Percentiles rank a stretch among this genome's conserved stretches.
Conservation (phyloP, 805 yeast genomes). For the Spathaspora hagerdaliae region DNA sequence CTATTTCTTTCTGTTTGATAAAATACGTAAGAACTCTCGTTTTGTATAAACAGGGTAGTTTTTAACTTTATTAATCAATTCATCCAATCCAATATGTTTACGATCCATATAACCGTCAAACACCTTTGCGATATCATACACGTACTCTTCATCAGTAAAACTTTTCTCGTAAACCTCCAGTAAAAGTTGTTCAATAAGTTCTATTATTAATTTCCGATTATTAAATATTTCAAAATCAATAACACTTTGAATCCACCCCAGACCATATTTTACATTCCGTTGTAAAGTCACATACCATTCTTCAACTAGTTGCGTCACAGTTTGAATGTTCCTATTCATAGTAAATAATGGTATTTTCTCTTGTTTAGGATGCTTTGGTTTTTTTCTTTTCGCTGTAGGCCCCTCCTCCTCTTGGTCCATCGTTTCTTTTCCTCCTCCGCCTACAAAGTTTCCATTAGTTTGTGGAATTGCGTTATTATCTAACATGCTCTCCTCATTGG, state of each 20-base stretch:
- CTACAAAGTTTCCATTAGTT: not conserved
- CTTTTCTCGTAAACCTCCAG: conserved; percentile 21
- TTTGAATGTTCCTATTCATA: conserved; percentile 30
- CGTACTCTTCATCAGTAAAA: conserved; percentile 61
- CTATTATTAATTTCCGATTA: conserved; percentile 35
- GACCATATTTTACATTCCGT: conserved; percentile 37
- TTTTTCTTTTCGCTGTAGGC: not conserved
- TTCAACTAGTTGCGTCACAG: conserved; percentile 34
- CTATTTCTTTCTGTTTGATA: conserved; percentile 1
- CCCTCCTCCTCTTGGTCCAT: not conserved
- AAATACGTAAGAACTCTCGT: conserved; percentile 63
- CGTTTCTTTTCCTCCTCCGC: not conserved
- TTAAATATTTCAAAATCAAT: conserved; percentile 51
- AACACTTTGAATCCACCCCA: conserved; percentile 63
- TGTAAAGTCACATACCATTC: conserved; percentile 40
- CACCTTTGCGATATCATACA: conserved; percentile 17
- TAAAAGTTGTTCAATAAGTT: conserved; percentile 51
- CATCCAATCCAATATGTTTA: conserved; percentile 6
- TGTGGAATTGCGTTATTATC: not conserved
- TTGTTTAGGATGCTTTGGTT: not conserved
- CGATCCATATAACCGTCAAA: conserved; percentile 6
- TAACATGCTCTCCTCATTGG: not conserved
- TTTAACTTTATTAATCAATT: conserved; percentile 91
- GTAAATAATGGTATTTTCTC: conserved; percentile 13
- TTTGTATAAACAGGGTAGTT: conserved; percentile 87